phyloP scores from a whole-genome alignment of 2,329 filamentous ascomycete species.

The Fusarium circinatum region DNA sequence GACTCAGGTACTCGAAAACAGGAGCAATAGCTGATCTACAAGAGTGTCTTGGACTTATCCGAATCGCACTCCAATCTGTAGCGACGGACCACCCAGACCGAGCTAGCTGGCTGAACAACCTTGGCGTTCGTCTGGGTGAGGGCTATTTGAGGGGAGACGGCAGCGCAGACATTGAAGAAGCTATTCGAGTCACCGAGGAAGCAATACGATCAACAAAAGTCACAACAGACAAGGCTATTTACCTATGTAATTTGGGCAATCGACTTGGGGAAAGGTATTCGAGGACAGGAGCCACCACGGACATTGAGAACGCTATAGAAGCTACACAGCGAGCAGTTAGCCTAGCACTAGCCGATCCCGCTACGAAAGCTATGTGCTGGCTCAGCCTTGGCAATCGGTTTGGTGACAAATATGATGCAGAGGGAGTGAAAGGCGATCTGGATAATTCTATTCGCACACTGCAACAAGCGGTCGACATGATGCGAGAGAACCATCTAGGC shows the following conservation, averaged over 20 bases:
- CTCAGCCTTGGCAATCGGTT: too few relatives aligned
- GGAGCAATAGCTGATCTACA: background rate
- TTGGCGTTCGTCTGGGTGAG: background rate
- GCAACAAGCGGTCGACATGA: too few relatives aligned
- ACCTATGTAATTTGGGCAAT: background rate
- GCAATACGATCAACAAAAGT: background rate
- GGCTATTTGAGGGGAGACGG: background rate
- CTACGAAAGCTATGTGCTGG: too few relatives aligned
- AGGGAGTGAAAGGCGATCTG: too few relatives aligned
- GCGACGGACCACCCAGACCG: background rate
- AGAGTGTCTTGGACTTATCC: background rate
- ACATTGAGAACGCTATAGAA: too few relatives aligned
- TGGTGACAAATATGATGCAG: too few relatives aligned
- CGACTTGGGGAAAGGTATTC: background rate
- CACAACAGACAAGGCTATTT: background rate
- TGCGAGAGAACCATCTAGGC: too few relatives aligned
- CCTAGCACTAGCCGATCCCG: too few relatives aligned
- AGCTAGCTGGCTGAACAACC: background rate
- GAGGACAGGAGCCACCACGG: background rate
- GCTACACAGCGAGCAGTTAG: too few relatives aligned
- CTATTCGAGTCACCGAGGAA: background rate
- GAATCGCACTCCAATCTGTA: background rate
- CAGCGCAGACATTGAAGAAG: background rate
- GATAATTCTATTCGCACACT: too few relatives aligned
- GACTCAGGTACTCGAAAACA: background rate